Evolutionary conservation across 495 filamentous ascomycete species (phyloP).

Genomic region (Jackrogersella multiformis): DNA sequence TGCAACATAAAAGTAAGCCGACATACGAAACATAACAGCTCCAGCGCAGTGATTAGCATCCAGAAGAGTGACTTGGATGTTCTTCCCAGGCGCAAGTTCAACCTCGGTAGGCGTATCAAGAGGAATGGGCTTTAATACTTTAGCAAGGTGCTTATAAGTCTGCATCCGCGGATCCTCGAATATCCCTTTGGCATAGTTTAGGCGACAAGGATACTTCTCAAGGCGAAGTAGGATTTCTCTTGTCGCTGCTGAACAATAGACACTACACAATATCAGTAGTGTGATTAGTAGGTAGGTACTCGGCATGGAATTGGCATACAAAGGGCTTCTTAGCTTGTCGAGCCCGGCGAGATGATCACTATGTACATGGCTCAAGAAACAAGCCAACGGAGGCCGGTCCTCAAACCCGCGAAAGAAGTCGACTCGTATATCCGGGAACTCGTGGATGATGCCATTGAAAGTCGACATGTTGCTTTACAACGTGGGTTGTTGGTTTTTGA

Average conservation of each 20-base stretch:
- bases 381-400: constrained; percentile 74
- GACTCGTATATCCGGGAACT: constrained; percentile 82
- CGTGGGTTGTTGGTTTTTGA: not conserved
- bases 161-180: constrained; percentile 70
- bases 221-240: constrained; percentile 79
- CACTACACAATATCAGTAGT: constrained; percentile 48
- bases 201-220: constrained; percentile 78
- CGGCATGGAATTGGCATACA: constrained; percentile 53
- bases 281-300: constrained; percentile 14
- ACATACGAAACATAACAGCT: constrained; percentile 83
- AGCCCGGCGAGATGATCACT: constrained; percentile 89
- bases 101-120: constrained; percentile 82
- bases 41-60: constrained; percentile 94
- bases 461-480: constrained; percentile 73
- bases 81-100: constrained; percentile 72
- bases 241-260: constrained; percentile 90
- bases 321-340: constrained; percentile 77
- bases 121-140: constrained; percentile 81
- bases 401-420: constrained; percentile 77
- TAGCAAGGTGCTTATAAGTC: constrained; percentile 78
- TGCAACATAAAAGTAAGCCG: not conserved
- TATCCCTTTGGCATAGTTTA: constrained; percentile 82
- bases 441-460: constrained; percentile 75
- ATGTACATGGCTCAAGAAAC: constrained; percentile 93
- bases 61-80: constrained; percentile 82